Evolutionary conservation across 176 grass and related monocot genomes (phyloP).

Genomic region (Chloris gayana): DNA sequence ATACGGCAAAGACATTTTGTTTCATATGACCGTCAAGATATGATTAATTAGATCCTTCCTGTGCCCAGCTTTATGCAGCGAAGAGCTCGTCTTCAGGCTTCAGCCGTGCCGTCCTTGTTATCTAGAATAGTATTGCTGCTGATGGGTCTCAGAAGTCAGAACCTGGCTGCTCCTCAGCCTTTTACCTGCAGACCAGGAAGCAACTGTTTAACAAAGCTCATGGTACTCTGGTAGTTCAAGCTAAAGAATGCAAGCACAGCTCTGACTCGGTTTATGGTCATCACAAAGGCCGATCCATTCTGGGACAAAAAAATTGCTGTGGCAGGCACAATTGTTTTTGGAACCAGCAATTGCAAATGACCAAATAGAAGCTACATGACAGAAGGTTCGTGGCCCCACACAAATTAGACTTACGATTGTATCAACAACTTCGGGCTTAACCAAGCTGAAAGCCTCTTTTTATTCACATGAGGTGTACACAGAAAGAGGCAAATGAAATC

Average conservation of each 20-base stretch:
- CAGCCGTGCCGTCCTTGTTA: slow-evolving; percentile 23
- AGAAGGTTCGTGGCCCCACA: slow-evolving; percentile 32
- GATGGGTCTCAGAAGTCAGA: slow-evolving; percentile 11
- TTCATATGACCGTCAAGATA: slow-evolving; percentile 27
- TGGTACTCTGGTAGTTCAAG: neutral
- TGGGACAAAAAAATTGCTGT: slow-evolving; percentile 29
- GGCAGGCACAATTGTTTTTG: slow-evolving; percentile 34
- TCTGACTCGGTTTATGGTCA: slow-evolving; percentile 36
- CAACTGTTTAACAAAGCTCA: slow-evolving; percentile 35
- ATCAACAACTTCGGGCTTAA: slow-evolving; percentile 28
- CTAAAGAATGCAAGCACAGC: slow-evolving; percentile 18
- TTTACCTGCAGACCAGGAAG: slow-evolving; percentile 34
- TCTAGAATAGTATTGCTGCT: slow-evolving; percentile 27
- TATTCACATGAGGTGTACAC: slow-evolving; percentile 18
- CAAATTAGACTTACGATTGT: slow-evolving; percentile 17
- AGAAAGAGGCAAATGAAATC: slow-evolving; percentile 20
- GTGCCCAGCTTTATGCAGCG: slow-evolving; percentile 29
- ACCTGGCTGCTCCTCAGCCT: slow-evolving; percentile 13
- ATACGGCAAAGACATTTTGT: slow-evolving; percentile 5
- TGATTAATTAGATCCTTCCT: slow-evolving; percentile 34
- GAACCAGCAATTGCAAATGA: slow-evolving; percentile 5
- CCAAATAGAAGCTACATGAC: slow-evolving; percentile 22
- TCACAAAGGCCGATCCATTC: slow-evolving; percentile 17
- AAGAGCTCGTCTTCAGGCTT: slow-evolving; percentile 22
- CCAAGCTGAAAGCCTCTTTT: slow-evolving; percentile 18